phyloP scores from a whole-genome alignment of 1,284 basidiomycete species.

The Caloboletus inedulis region DNA sequence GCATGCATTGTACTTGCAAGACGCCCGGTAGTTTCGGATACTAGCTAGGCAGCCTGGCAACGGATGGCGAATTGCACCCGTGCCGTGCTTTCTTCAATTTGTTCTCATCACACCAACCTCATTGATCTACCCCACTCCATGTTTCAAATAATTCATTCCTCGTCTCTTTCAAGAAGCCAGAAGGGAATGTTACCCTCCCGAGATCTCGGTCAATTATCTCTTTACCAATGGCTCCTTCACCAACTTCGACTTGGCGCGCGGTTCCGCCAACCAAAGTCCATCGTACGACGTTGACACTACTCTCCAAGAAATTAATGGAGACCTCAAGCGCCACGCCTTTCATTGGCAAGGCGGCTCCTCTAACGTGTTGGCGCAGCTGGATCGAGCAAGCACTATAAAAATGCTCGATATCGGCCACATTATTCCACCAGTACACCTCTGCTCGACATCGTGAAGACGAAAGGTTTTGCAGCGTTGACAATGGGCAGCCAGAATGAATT shows the following conservation, averaged over 20 bases:
- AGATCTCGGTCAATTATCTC: background rate
- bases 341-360: background rate
- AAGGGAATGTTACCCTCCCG: background rate
- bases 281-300: background rate
- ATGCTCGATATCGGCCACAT: background rate
- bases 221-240: background rate
- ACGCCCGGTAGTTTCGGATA: background rate
- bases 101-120: background rate
- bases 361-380: slow-evolving; percentile 3
- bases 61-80: background rate
- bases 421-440: background rate
- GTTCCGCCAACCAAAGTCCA: background rate
- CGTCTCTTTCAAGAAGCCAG: background rate
- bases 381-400: slow-evolving; percentile 8
- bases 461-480: background rate
- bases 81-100: background rate
- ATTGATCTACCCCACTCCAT: background rate
- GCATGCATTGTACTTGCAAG: background rate
- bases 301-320: background rate
- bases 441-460: background rate
- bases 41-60: background rate
- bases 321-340: background rate
- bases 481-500: background rate
- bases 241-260: slow-evolving; percentile 5
- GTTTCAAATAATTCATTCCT: background rate